Evolutionary conservation across 2,329 filamentous ascomycete species (phyloP).

Genomic region (Neospermospora avenae): DNA sequence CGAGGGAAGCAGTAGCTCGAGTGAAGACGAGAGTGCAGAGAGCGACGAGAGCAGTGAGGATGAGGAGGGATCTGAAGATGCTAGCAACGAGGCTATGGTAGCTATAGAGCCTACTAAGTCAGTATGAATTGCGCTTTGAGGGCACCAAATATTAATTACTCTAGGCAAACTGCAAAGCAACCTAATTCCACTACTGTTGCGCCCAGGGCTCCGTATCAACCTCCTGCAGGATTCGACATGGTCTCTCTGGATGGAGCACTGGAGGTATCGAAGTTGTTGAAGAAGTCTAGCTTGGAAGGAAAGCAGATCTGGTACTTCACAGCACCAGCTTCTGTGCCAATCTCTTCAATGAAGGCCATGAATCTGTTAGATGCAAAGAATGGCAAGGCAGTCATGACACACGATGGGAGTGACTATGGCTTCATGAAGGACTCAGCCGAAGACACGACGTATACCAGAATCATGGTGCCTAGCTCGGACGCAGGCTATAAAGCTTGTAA

Average conservation of each 20-base stretch:
- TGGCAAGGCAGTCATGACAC: constrained; percentile 54
- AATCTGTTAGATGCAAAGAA: constrained; percentile 56
- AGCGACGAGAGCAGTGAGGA: constrained; percentile 37
- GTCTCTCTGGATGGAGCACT: constrained; percentile 15
- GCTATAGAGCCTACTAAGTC: constrained; percentile 20
- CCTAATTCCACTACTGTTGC: constrained; percentile 17
- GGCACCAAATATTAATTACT: neutral
- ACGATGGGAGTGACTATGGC: constrained; percentile 62
- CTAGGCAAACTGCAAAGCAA: constrained; percentile 17
- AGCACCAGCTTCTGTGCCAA: constrained; percentile 65
- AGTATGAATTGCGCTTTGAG: neutral
- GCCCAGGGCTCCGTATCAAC: constrained; percentile 22
- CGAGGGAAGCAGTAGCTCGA: constrained; percentile 24
- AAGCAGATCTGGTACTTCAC: constrained; percentile 83
- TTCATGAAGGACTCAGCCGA: constrained; percentile 52
- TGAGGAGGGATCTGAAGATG: constrained; percentile 35
- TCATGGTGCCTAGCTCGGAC: constrained; percentile 58
- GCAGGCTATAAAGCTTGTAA: constrained; percentile 53
- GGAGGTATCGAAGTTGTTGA: constrained; percentile 48
- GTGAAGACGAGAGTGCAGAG: constrained; percentile 32
- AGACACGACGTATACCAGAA: constrained; percentile 50
- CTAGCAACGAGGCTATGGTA: constrained; percentile 20
- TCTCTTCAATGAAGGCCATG: constrained; percentile 63
- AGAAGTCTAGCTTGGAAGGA: constrained; percentile 55
- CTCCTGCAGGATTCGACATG: constrained; percentile 31